These are phyloP conservation scores for Brettanomyces naardenensis DNA, from an alignment of 805 yeast genomes.

Conservation along the genomic window DNA sequence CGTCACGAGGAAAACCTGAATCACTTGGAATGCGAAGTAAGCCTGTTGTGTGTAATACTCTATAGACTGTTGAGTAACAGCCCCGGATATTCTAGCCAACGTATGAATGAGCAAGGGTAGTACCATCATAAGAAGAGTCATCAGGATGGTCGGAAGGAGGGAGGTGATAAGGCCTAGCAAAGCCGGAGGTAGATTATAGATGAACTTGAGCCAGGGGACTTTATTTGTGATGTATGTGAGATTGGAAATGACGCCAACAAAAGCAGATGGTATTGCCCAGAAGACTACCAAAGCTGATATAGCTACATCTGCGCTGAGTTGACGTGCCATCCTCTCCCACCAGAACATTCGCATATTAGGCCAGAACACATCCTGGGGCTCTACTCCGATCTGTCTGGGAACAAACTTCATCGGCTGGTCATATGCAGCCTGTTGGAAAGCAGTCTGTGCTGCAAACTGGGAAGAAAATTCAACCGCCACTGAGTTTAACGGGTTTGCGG, in stretches of 20 bases:
- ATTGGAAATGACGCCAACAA: constrained; percentile 70
- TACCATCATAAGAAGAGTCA: constrained; percentile 57
- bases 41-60: constrained; percentile 62
- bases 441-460: constrained; percentile 69
- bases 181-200: constrained; percentile 43
- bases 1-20: constrained; percentile 65
- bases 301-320: constrained; percentile 41
- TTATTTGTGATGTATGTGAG: constrained; percentile 54
- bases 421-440: constrained; percentile 53
- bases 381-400: constrained; percentile 56
- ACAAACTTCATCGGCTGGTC: constrained; percentile 58
- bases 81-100: constrained; percentile 56
- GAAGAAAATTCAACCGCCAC: constrained; percentile 72
- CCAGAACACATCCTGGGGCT: constrained; percentile 62
- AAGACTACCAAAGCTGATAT: constrained; percentile 48
- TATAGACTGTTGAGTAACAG: constrained; percentile 46
- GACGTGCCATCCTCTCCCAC: constrained; percentile 66
- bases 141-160: constrained; percentile 57
- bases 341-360: constrained; percentile 66
- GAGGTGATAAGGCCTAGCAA: constrained; percentile 62
- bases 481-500: constrained; percentile 61
- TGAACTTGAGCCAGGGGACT: constrained; percentile 46
- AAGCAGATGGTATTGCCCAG: constrained; percentile 77
- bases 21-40: constrained; percentile 61
- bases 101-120: constrained; percentile 58